Percentiles rank a stretch among this genome's conserved stretches.
Evolutionary conservation across 352 stramenopile genomes (phyloP).

Genomic region (Phytopythium ostracodes): DNA sequence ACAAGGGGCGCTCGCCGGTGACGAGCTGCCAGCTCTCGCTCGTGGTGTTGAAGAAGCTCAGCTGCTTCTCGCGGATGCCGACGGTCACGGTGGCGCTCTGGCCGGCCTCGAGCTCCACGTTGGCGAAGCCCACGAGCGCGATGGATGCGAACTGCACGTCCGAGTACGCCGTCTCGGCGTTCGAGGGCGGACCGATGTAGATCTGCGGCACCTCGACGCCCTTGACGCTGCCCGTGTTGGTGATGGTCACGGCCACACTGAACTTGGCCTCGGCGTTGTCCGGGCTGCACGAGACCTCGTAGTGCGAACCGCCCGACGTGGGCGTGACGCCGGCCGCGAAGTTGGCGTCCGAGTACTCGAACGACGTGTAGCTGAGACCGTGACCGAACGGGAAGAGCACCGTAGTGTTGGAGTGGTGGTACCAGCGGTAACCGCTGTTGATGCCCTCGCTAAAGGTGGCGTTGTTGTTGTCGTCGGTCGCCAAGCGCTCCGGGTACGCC

Average conservation of each 20-base stretch:
- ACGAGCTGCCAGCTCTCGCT: slow-evolving; percentile 19
- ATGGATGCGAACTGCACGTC: slow-evolving; percentile 23
- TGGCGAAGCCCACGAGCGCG: slow-evolving; percentile 23
- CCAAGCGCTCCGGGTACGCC: slow-evolving; percentile 22
- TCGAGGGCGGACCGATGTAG: slow-evolving; percentile 20
- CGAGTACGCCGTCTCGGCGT: slow-evolving; percentile 19
- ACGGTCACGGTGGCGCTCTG: slow-evolving; percentile 23
- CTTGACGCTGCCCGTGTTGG: slow-evolving; percentile 23
- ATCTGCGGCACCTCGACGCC: slow-evolving; percentile 29
- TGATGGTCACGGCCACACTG: slow-evolving; percentile 21
- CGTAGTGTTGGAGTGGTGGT: slow-evolving; percentile 23
- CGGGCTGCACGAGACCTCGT: slow-evolving; percentile 24
- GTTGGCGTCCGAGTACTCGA: slow-evolving; percentile 28
- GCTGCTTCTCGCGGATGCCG: slow-evolving; percentile 21
- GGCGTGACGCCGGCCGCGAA: slow-evolving; percentile 14
- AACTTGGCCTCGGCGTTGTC: slow-evolving; percentile 17
- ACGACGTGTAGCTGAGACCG: slow-evolving; percentile 27
- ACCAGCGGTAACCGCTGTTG: slow-evolving; percentile 32
- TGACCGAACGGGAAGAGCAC: slow-evolving; percentile 30
- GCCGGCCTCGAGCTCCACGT: slow-evolving; percentile 27
- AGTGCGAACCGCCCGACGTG: slow-evolving; percentile 15
- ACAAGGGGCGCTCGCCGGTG: slow-evolving; percentile 16
- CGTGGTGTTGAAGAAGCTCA: slow-evolving; percentile 29
- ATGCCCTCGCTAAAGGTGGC: slow-evolving; percentile 27
- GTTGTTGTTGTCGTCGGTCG: slow-evolving; percentile 19